Percentiles rank a stretch among this genome's conserved stretches.
Conservation (phyloP, 306 rosid species). For the Quercus cerris region DNA sequence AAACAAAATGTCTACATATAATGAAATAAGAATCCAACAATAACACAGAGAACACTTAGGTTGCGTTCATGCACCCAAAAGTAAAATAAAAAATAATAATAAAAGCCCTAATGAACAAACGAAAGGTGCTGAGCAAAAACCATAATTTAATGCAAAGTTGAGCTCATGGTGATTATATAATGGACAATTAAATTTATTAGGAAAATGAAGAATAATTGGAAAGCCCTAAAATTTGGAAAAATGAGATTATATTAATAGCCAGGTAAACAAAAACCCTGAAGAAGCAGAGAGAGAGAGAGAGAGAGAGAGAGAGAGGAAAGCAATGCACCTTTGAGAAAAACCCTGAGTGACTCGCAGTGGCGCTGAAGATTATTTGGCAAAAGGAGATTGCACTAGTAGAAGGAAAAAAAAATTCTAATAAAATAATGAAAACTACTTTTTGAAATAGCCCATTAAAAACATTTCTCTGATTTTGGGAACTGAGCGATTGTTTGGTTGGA, state of each 20-base stretch:
- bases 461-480: background rate
- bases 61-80: background rate
- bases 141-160: background rate
- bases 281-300: background rate
- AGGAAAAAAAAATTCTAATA: background rate
- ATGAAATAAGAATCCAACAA: background rate
- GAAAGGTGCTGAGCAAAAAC: background rate
- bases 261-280: background rate
- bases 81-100: background rate
- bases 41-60: background rate
- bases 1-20: background rate
- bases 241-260: background rate
- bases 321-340: conserved; percentile 1
- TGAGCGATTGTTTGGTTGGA: background rate
- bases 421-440: background rate
- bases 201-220: background rate
- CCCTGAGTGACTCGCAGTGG: background rate
- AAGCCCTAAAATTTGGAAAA: background rate
- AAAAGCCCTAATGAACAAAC: background rate
- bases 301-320: background rate
- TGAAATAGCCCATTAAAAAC: background rate
- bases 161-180: background rate
- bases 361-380: background rate
- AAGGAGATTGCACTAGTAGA: background rate
- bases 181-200: background rate